Conservation (phyloP, 129 eudicot species). For the Escallonia rubra region DNA sequence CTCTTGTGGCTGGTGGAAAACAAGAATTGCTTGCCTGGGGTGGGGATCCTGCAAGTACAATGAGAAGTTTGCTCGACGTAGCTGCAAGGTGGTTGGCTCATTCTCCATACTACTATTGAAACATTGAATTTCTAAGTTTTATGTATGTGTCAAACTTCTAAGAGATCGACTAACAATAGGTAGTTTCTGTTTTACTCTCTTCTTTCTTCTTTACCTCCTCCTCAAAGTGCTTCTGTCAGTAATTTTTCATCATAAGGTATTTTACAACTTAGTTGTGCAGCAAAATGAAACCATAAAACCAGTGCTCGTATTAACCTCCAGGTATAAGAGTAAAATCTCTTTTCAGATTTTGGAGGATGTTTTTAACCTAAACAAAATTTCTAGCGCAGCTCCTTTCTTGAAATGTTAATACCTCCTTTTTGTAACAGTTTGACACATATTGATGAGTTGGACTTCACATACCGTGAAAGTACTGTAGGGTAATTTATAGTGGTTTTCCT, state of each 20-base stretch:
- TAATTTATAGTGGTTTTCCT: neutral
- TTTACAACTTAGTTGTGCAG: no score
- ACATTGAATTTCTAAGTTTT: neutral
- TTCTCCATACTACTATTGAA: neutral
- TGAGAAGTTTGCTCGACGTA: constrained; percentile 94
- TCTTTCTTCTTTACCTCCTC: neutral
- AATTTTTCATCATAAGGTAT: no score
- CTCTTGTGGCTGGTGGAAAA: constrained; percentile 77
- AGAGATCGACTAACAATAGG: no score
- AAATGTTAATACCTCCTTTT: no score
- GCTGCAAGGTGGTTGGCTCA: constrained; percentile 63
- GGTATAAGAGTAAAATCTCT: no score
- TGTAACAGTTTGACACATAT: neutral
- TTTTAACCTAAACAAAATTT: no score
- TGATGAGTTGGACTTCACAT: neutral
- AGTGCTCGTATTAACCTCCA: no score
- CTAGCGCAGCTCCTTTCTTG: no score
- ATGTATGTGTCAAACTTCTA: neutral
- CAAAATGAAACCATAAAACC: no score
- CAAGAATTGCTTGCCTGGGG: constrained; percentile 79
- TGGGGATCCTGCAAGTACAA: constrained; percentile 80
- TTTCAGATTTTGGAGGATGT: no score
- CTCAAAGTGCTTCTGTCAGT: neutral
- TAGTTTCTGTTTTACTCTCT: neutral
- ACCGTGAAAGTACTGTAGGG: neutral